These are phyloP conservation scores for Trypethelium eluteriae DNA, from an alignment of 495 filamentous ascomycete genomes.

Conservation along the genomic window DNA sequence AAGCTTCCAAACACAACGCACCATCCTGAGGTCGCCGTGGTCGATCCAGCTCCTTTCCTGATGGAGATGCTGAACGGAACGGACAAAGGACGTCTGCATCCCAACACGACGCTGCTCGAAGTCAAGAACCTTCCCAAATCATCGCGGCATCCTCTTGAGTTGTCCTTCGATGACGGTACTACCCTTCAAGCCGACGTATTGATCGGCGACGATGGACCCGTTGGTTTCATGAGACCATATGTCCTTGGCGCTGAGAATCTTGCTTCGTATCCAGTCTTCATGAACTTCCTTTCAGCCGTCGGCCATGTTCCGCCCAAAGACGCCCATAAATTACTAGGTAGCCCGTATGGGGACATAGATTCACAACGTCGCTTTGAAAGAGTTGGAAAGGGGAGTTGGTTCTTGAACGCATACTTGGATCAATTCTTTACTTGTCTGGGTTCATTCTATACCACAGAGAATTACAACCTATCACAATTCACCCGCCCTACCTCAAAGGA, in stretches of 20 bases:
- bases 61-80: slow-evolving; percentile 15
- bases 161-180: slow-evolving; percentile 11
- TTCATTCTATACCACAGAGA: slow-evolving; percentile 12
- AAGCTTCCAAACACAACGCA: slow-evolving; percentile 12
- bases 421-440: slow-evolving; percentile 12
- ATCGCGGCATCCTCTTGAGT: slow-evolving; percentile 2
- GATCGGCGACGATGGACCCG: slow-evolving; percentile 12
- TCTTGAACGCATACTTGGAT: slow-evolving; percentile 12
- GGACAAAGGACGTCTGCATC: slow-evolving; percentile 1
- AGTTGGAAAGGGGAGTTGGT: slow-evolving; percentile 8
- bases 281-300: slow-evolving; percentile 14
- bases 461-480: slow-evolving; percentile 12
- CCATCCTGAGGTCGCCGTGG: slow-evolving; percentile 10
- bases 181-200: slow-evolving; percentile 10
- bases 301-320: slow-evolving; percentile 14
- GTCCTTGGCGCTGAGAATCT: slow-evolving; percentile 7
- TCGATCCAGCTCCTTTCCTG: slow-evolving; percentile 12
- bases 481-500: slow-evolving; percentile 3
- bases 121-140: slow-evolving; percentile 3
- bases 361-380: slow-evolving; percentile 10
- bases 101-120: slow-evolving; percentile 13
- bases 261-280: slow-evolving; percentile 10
- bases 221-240: slow-evolving; percentile 12
- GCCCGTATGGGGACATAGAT: slow-evolving; percentile 5
- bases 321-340: slow-evolving; percentile 13